These are phyloP conservation scores for Schrenkiella parvula DNA, from an alignment of 345 rosid species.

Conservation along the genomic window DNA sequence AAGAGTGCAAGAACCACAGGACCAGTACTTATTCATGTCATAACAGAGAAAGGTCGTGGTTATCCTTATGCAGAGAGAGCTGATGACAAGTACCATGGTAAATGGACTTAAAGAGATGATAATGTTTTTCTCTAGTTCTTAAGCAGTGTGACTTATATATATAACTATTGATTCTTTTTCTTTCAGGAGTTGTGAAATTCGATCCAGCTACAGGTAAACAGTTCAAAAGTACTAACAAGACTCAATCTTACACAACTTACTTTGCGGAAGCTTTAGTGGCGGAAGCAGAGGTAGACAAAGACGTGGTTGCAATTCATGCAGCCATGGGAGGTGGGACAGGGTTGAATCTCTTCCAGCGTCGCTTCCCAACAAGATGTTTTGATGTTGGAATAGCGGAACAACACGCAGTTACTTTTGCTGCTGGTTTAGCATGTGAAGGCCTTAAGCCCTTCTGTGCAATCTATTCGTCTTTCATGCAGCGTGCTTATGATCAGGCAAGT, in stretches of 20 bases:
- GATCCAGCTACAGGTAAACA: constrained; percentile 97
- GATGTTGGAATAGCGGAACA: constrained; percentile 99
- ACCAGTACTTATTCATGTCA: constrained; percentile 90
- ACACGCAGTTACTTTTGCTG: constrained; percentile 98
- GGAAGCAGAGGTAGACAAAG: constrained; percentile 86
- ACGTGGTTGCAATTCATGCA: constrained; percentile 91
- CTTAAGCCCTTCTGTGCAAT: constrained; percentile 91
- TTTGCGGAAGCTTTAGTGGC: constrained; percentile 94
- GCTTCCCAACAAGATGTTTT: constrained; percentile 81
- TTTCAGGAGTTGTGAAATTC: constrained; percentile 81
- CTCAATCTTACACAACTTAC: constrained; percentile 82
- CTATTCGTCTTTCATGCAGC: constrained; percentile 94
- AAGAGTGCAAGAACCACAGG: constrained; percentile 89
- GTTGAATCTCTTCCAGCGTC: constrained; percentile 78
- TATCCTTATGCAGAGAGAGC: constrained; percentile 98
- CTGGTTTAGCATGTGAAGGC: constrained; percentile 97
- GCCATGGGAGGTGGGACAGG: constrained; percentile 99
- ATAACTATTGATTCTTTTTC: not conserved
- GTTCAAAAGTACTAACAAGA: constrained; percentile 57
- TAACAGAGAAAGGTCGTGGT: constrained; percentile 98
- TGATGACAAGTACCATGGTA: constrained; percentile 91
- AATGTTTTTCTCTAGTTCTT: not conserved
- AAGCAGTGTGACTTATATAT: not conserved
- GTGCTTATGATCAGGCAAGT: constrained; percentile 97
- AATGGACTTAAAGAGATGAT: not conserved